A percentile compares a stretch with the other conserved stretches of the same genome.
phyloP scores from a whole-genome alignment of 148 eudicot genomes.

The Arctostaphylos glauca region DNA sequence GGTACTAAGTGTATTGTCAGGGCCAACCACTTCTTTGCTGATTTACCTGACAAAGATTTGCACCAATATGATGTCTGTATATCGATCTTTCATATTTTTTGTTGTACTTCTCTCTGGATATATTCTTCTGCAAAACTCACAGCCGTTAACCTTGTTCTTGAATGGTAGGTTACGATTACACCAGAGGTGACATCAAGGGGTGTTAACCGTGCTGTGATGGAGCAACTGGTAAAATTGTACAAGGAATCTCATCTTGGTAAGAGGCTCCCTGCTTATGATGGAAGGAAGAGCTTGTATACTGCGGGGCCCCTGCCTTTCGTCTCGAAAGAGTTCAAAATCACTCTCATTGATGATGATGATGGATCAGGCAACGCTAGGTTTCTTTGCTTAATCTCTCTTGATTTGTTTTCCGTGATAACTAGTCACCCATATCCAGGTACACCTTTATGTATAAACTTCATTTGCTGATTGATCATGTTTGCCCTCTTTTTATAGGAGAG shows the following conservation, averaged over 20 bases:
- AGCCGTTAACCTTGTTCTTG: neutral
- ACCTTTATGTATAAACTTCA: neutral
- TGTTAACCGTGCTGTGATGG: constrained; percentile 76
- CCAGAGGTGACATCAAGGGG: constrained; percentile 82
- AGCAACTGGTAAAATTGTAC: constrained; percentile 53
- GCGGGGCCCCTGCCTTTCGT: constrained; percentile 85
- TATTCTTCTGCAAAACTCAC: neutral
- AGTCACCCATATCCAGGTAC: neutral
- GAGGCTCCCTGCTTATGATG: constrained; percentile 87
- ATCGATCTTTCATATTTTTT: neutral
- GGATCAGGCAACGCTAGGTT: constrained; percentile 59
- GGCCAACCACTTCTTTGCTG: constrained; percentile 95
- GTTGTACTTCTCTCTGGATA: neutral
- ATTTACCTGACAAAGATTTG: constrained; percentile 87
- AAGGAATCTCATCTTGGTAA: constrained; percentile 78
- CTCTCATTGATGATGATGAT: constrained; percentile 65
- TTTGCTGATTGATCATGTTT: neutral
- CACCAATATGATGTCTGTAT: constrained; percentile 82
- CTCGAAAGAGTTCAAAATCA: constrained; percentile 61
- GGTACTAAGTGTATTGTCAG: constrained; percentile 74
- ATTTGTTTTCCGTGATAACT: neutral
- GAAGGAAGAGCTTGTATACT: constrained; percentile 76
- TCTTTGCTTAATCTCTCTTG: neutral
- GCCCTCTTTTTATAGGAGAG: constrained; percentile 39
- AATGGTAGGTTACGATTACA: constrained; percentile 60